Evolutionary conservation across 371 early-diverging fungal species (phyloP), one percentile per base, ranked within the genome.

Genomic region (Parasitella parasitica): DNA sequence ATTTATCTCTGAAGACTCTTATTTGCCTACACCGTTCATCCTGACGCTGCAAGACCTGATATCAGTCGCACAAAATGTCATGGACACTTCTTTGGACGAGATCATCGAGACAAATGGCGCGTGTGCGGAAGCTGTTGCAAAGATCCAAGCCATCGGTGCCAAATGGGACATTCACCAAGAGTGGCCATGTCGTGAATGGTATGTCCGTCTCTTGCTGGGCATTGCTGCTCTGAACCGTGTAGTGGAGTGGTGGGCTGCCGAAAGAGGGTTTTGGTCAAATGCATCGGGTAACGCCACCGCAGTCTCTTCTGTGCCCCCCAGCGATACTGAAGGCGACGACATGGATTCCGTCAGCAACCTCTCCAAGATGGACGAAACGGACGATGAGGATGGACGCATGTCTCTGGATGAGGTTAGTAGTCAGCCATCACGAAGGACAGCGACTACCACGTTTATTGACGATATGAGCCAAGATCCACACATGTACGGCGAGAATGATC

Each of bases 241-340:
- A 0, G 76, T 86, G 6, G 83, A 84, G 59, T 86, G 85, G 85
- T 85, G 85, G 84, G 84, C 83, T 46, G 86, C 78, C 0, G 85
- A 84, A 51, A 70, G 82, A 12, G 76, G 70, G 0, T 78, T 81
- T 30, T 81, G 82, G 82, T 48, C 75, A 8, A 41, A 65, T 4
- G 49, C 63, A 7, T 39, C 54, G 24, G 53, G 34, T 0, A 32
- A 56, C 3, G 35, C 52, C 7, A 37, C 62, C 2, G 37, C 52
- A 4, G n/a, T 64, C 4, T 34, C 61, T 12, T 56, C 60, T 16
- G 52, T 64, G 2, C 59, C 71, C 7, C 57, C 57, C 0, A 63
- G 62, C 28, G 69, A 71, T 48, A 64, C 69, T 5, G 73, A 72
- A 12, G 54, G 36, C 0, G 67, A 62, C 11, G 73, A 72, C 39